phyloP scores from a whole-genome alignment of 768 basidiomycete genomes.

The Hemileccinum rubropunctum region DNA sequence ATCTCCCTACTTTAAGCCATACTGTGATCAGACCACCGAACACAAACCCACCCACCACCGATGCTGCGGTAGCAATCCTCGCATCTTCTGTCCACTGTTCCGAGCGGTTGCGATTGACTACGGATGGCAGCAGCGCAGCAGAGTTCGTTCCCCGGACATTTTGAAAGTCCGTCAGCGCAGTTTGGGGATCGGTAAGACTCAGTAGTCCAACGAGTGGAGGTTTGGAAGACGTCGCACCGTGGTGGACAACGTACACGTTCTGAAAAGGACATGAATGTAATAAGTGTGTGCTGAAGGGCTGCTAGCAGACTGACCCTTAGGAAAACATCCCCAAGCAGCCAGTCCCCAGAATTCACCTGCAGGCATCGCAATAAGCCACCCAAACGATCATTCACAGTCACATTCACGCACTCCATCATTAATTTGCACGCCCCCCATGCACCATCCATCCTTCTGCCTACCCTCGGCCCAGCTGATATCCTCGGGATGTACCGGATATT shows the following conservation, averaged over 20 bases:
- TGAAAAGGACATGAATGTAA: slow-evolving; percentile 16
- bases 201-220: slow-evolving; percentile 47
- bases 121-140: slow-evolving; percentile 23
- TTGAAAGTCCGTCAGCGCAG: slow-evolving; percentile 40
- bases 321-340: slow-evolving; percentile 59
- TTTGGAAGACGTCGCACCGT: slow-evolving; percentile 36
- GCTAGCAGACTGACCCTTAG: slow-evolving; percentile 46
- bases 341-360: slow-evolving; percentile 55
- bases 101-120: slow-evolving; percentile 2
- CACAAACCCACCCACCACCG: slow-evolving; percentile 35
- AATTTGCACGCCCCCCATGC: slow-evolving; percentile 54
- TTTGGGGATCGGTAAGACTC: slow-evolving; percentile 39
- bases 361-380: slow-evolving; percentile 3
- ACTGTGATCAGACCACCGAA: slow-evolving; percentile 31
- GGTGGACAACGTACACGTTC: slow-evolving; percentile 57
- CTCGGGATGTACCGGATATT: slow-evolving; percentile 48
- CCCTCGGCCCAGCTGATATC: slow-evolving; percentile 52
- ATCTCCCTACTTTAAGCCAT: slow-evolving; percentile 6
- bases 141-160: slow-evolving; percentile 42
- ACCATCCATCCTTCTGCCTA: slow-evolving; percentile 43
- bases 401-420: slow-evolving; percentile 43
- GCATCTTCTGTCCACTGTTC: slow-evolving; percentile 17
- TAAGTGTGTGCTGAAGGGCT: background rate
- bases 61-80: slow-evolving; percentile 22
- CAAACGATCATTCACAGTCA: background rate